These are phyloP conservation scores for Salicornia ramosissima DNA, from an alignment of 148 eudicot species.

Conservation along the genomic window DNA sequence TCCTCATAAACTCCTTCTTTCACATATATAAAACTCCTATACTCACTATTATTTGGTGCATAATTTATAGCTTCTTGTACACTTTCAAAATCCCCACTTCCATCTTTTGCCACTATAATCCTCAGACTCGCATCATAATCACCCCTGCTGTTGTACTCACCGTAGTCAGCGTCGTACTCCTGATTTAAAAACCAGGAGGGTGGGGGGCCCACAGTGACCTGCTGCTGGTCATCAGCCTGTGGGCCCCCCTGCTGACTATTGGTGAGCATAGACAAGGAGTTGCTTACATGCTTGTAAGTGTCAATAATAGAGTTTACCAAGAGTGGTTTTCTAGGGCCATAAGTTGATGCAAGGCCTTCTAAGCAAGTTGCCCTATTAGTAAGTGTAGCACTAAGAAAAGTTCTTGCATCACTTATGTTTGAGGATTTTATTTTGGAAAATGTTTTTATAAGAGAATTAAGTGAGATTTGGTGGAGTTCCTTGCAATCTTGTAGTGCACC, in stretches of 20 bases:
- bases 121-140: slow-evolving; percentile 11
- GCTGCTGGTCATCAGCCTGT: background rate
- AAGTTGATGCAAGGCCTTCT: slow-evolving; percentile 62
- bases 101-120: slow-evolving; percentile 60
- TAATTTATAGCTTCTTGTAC: slow-evolving; percentile 62
- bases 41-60: slow-evolving; percentile 72
- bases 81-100: slow-evolving; percentile 71
- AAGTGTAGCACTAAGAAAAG: slow-evolving; percentile 65
- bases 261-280: slow-evolving; percentile 61
- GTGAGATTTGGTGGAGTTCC: slow-evolving; percentile 70
- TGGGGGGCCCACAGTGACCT: background rate
- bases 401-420: slow-evolving; percentile 41
- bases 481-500: slow-evolving; percentile 76
- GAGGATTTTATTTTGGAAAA: slow-evolving; percentile 32
- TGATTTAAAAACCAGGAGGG: slow-evolving; percentile 26
- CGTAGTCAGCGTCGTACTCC: slow-evolving; percentile 20
- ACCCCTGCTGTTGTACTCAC: too few species aligned
- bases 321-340: slow-evolving; percentile 50
- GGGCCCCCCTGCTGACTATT: slow-evolving; percentile 9
- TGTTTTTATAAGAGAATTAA: slow-evolving; percentile 40
- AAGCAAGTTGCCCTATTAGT: slow-evolving; percentile 83
- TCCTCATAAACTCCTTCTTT: slow-evolving; percentile 73
- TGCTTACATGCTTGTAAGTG: slow-evolving; percentile 59
- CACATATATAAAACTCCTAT: slow-evolving; percentile 53
- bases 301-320: slow-evolving; percentile 35